Evolutionary conservation across 805 yeast genomes (phyloP), one percentile per base, ranked within the genome.

Genomic region (Tetrapisispora phaffii): DNA sequence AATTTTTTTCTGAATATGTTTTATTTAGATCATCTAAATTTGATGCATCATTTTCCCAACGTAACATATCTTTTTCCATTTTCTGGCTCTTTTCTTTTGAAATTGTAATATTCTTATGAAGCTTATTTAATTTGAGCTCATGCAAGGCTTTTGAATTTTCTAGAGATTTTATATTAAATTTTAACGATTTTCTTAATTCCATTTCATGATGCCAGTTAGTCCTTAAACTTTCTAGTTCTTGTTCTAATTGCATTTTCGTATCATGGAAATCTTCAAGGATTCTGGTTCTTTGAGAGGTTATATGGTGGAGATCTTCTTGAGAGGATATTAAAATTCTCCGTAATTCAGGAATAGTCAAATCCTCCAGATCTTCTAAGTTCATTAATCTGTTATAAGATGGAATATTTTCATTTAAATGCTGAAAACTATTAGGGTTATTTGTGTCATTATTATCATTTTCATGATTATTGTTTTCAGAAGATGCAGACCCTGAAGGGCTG

Each of bases 241-340:
- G 41, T 37, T 54, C 51, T 35, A 62, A 41, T 39, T 58, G 59
- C 33, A 52, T n/a, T 44, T 56, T 56, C 1, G 60, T 50, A 32
- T 60, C 66, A 37, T 53, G 51, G 42, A 62, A 63, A 44, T 62
- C 65, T 34, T 57, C 56, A 20, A 56, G 46, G 3, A 54, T 34
- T 7, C 56, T 50, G 3, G 53, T 31, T 35, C 59, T 58, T 37
- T 60, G 63, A 15, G 53, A 48, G 10, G 62, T 45, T 4, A 62
- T 60, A n/a, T 60, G 60, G 44, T 61, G 67, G 45, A 62, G 42
- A 44, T 62, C 65, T 44, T 61, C 65, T 44, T 62, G 66, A 1
- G 65, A 55, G 44, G 62, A 59, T 4, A 59, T 56, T 34, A 63
- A 45, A 19, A 62, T 59, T 33, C 54, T 57, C 35, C 62, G 61